phyloP scores from a whole-genome alignment of 345 rosid genomes.

The Syzygium aromaticum region DNA sequence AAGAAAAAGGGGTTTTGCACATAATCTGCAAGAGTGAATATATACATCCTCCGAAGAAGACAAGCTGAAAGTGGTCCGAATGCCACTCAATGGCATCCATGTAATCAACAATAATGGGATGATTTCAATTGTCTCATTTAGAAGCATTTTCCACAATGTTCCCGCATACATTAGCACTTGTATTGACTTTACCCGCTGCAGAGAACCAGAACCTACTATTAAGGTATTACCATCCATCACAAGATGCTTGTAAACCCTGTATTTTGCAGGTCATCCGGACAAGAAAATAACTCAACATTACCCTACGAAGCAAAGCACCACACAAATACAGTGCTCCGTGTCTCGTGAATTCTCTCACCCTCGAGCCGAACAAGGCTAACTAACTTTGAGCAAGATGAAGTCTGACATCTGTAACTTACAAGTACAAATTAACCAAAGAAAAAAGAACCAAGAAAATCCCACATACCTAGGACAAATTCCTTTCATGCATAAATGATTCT shows the following conservation, averaged over 20 bases:
- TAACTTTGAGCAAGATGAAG: not conserved
- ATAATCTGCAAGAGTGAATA: too few relatives aligned
- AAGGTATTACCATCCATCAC: not conserved
- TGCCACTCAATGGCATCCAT: not conserved
- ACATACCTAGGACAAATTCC: slow-evolving; percentile 34
- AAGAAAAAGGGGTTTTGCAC: not conserved
- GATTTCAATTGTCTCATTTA: too few relatives aligned
- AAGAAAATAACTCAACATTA: not conserved
- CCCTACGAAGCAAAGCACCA: not conserved
- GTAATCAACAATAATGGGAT: too few relatives aligned
- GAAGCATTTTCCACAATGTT: not conserved
- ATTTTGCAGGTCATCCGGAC: not conserved
- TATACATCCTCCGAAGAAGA: too few relatives aligned
- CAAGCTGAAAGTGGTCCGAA: too few relatives aligned
- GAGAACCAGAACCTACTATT: fast-evolving
- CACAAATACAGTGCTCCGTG: not conserved
- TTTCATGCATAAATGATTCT: slow-evolving; percentile 70
- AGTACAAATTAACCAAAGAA: not conserved
- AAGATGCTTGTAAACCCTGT: not conserved
- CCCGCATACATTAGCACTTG: not conserved
- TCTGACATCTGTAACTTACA: not conserved
- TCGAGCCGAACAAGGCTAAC: not conserved
- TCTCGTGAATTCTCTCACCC: not conserved
- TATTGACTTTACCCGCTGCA: not conserved
- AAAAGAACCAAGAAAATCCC: not conserved